Evolutionary conservation across 1,139 yeast species (phyloP).

Genomic region (Pichia sp.): DNA sequence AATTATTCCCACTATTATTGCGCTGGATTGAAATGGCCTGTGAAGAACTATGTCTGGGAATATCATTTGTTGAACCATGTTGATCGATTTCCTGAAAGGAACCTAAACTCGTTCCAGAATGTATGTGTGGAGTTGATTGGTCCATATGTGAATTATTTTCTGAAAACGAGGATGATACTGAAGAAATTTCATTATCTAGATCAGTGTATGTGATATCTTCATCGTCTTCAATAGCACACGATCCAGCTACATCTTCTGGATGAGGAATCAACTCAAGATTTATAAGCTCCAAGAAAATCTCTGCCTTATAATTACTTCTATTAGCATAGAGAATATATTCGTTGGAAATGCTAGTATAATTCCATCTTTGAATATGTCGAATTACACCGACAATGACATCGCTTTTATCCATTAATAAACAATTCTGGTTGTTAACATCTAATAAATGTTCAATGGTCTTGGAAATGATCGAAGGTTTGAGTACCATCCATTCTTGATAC

Average conservation of each 20-base stretch:
- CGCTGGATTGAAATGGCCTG: too few species aligned
- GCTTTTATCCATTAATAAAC: constrained; percentile 71
- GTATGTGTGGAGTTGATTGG: too few species aligned
- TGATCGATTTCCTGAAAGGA: too few species aligned
- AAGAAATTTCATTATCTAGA: too few species aligned
- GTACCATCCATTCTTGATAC: constrained; percentile 62
- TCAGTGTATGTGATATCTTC: too few species aligned
- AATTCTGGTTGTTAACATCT: constrained; percentile 54
- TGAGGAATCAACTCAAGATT: constrained; percentile 44
- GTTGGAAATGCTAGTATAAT: constrained; percentile 70
- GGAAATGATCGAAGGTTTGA: constrained; percentile 48
- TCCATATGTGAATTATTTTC: too few species aligned
- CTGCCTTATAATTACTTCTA: constrained; percentile 71
- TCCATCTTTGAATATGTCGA: constrained; percentile 83
- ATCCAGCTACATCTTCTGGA: constrained; percentile 20
- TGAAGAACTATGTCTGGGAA: too few species aligned
- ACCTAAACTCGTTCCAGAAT: too few species aligned
- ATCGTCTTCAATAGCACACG: too few species aligned
- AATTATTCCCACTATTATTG: too few species aligned
- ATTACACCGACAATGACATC: constrained; percentile 74
- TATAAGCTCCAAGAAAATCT: constrained; percentile 69
- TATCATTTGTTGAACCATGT: too few species aligned
- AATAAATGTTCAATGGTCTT: constrained; percentile 54
- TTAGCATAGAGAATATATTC: constrained; percentile 75
- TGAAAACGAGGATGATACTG: too few species aligned